Evolutionary conservation across 805 yeast genomes (phyloP), one percentile per base, ranked within the genome.

Genomic region (Candida incommunis): DNA sequence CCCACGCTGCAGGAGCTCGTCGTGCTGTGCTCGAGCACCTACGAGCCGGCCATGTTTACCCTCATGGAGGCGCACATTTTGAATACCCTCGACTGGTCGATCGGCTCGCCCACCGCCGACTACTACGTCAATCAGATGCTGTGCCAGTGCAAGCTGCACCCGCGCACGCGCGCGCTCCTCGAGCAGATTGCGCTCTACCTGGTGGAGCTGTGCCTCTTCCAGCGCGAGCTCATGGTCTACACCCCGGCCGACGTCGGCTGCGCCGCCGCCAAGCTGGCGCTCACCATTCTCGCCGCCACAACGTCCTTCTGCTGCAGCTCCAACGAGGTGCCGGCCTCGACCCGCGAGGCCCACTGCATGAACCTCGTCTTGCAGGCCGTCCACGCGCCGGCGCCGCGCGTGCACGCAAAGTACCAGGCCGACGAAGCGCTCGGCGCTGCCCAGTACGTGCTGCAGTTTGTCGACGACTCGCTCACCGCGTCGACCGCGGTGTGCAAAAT

Each of bases 31-130:
- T 83, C 84, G 41, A 71, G 71, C 46, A 71, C 71, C 9, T 79
- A 79, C 55, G 76, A 75, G 49, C 76, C 71, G 51, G 69, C 71
- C 16, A 69, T 76, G 74, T 77, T 76, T 53, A 63, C 71, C 44
- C 88, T 82, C 61, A 83, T 82, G 90, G 94, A 82, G 61, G 67
- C 75, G 53, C 90, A 82, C 56, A 76, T 80, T 46, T 67, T 80
- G 57, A 69, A 72, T 50, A 82, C 82, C 3, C 71, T 87, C 55
- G 79, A 75, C 51, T 85, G 85, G 95, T 68, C 69, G 27, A 65
- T 85, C 44, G 73, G 72, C 41, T 84, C 78, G 51, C 85, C 94
- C 2, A 71, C 72, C 50, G 56, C 71, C 40, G 68, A 66, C 43
- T 71, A 73, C 49, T 78, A 58, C 48, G 53, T 68, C 41, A 65